Base-by-base conservation (phyloP, 805 yeast genomes). In the Candida vaughaniae region DNA sequence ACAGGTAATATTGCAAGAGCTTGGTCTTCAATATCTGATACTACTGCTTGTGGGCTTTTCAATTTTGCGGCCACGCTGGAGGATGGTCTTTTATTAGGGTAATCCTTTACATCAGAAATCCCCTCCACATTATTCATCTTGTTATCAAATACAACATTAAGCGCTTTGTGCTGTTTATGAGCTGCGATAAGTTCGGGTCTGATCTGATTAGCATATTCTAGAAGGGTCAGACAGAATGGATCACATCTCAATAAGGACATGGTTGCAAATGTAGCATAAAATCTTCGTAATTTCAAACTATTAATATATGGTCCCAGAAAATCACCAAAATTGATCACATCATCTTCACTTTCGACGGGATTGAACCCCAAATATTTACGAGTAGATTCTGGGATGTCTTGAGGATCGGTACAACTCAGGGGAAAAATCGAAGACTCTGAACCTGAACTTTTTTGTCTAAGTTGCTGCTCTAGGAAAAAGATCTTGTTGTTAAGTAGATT, bases 1-100 rank as follows among this genome's bases (percentile, higher is more conserved):
- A 61, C 66, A 0, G 90, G 90, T 33, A 82, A 45, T 4, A 67
- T 50, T 18, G 61, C 55, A 40, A 62, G 62, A 19, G 68, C 62
- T 10, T 67, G 59, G 38, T 69, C 67, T 33, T 62, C 60, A 33
- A 69, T 58, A 35, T 68, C 60, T 16, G 70, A 16, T n/a, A 16
- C 17, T 12, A 16, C 18, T 7, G 7, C 8, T 8, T n/a, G 16
- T 12, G 5, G 14, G 16, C n/a, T 10, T 17, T 7, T 7, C 33
- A 7, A 5, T 8, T 23, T 29, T 14, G 12, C 8, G 11, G 23
- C 17, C 8, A 6, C 10, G 12, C 18, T 6, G 11, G 14, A 6
- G 36, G 16, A 16, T 23, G 17, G 15, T 15, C 29, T 32, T 4
- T 17, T 6, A 7, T 27, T 20, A 3, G 6, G 10, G 16, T 31